Evolutionary conservation across 2,329 filamentous ascomycete genomes (phyloP), one percentile per base, ranked within the genome.

Genomic region (Xylaria sp.): DNA sequence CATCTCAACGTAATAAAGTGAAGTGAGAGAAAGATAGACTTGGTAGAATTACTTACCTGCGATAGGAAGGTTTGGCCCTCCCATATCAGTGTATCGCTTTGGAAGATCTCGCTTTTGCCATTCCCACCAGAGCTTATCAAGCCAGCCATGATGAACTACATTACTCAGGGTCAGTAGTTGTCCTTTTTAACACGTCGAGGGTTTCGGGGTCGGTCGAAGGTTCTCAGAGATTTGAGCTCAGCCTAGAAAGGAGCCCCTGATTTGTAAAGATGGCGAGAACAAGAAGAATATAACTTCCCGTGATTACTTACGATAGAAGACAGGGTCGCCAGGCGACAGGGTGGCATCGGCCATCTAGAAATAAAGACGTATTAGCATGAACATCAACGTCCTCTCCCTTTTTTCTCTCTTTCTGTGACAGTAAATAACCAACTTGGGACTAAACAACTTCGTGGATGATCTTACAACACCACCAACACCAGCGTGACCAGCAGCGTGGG

Each of bases 271-370:
- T 6, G 17, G 11, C 29, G 2, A 31, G 2, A 20, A 17, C 17
- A 31, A n/a, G 10, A n/a, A 27, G 47, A 31, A 50, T 9, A 33
- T 9, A 3, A 11, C 1, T n/a, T n/a, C 9, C 15, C 0, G 27
- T 9, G 11, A 22, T 22, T 6, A 53, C 50, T 54, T 5, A 54
- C 51, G 66, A 47, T 73, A 78, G 61, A 77, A 77, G 9, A 77
- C 25, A 0, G 76, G 76, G 57, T 77, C 76, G 84, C 85, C 22
- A 0, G 74, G 72, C 25, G 57, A 63, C 29, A 59, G 62, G 20
- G 62, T 70, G 20, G 66, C 55, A 17, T 73, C 69, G 17, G 53
- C 33, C 63, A 73, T 69, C 61, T 69, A 54, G 17, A 33, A 20
- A 42, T 31, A 7, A 20, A 13, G 25, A 42, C 5, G 20, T 33